Conservation (phyloP, 2,329 filamentous ascomycete genomes). For the Drechslera avenae region DNA sequence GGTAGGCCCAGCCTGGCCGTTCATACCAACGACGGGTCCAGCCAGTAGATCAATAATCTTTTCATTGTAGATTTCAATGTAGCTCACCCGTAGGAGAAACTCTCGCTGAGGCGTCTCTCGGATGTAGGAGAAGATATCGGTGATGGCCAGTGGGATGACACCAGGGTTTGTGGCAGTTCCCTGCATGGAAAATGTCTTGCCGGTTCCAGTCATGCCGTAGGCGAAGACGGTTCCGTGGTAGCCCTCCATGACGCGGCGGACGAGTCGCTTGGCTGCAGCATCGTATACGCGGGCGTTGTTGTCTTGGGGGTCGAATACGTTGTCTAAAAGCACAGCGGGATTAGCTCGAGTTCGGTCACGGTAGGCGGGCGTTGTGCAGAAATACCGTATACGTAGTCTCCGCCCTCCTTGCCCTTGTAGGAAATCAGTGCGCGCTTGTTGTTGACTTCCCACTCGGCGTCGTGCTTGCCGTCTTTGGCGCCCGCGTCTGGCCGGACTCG, state of each 20-base stretch:
- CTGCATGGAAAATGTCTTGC: slow-evolving; percentile 99
- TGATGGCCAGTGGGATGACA: slow-evolving; percentile 95
- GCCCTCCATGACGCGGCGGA: slow-evolving; percentile 97
- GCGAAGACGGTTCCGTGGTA: slow-evolving; percentile 98
- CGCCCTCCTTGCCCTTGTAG: slow-evolving; percentile 84
- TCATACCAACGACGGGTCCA: slow-evolving; percentile 66
- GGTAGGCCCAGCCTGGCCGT: slow-evolving; percentile 58
- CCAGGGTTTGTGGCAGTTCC: slow-evolving; percentile 93
- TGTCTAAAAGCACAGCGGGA: slow-evolving; percentile 65
- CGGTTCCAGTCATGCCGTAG: slow-evolving; percentile 98
- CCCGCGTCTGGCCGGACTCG: slow-evolving; percentile 83
- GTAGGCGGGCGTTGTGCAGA: slow-evolving; percentile 39
- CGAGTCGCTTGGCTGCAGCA: slow-evolving; percentile 87
- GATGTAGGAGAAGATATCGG: slow-evolving; percentile 99
- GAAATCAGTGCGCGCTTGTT: slow-evolving; percentile 79
- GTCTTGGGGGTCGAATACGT: slow-evolving; percentile 92
- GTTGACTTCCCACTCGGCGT: slow-evolving; percentile 92
- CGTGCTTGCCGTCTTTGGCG: slow-evolving; percentile 65
- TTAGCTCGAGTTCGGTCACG: slow-evolving; percentile 15
- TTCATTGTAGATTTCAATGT: slow-evolving; percentile 98
- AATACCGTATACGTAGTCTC: slow-evolving; percentile 86
- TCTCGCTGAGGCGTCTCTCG: slow-evolving; percentile 93
- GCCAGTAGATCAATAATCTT: slow-evolving; percentile 93
- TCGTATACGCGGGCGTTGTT: slow-evolving; percentile 96
- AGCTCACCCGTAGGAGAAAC: slow-evolving; percentile 93